Conservation (phyloP, 163 green algal species). For the Scenedesmus sp. region DNA sequence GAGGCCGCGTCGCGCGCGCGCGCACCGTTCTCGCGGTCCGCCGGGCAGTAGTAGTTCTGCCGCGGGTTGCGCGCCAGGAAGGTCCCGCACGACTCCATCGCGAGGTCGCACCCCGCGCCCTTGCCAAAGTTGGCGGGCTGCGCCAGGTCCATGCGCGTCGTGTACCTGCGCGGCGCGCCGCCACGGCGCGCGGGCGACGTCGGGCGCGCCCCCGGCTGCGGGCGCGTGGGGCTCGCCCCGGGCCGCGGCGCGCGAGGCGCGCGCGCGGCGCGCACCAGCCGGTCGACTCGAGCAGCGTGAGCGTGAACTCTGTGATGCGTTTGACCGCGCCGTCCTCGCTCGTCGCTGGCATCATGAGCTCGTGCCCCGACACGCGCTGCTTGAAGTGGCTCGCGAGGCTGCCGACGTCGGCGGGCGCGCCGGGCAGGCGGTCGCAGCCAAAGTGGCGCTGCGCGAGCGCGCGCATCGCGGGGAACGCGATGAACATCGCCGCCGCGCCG, state of each 20-base stretch:
- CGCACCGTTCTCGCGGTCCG: constrained; percentile 19
- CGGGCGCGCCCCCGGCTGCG: too few species aligned
- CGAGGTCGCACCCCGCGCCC: constrained; percentile 27
- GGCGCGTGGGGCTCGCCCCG: too few species aligned
- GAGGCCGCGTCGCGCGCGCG: too few species aligned
- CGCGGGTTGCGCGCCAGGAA: constrained; percentile 15
- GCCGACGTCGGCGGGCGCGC: constrained; percentile 33
- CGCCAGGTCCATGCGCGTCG: constrained; percentile 18
- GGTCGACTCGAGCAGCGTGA: constrained; percentile 30
- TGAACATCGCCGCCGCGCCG: constrained; percentile 27
- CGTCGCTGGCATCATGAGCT: constrained; percentile 47
- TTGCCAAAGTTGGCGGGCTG: constrained; percentile 19
- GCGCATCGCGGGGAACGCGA: constrained; percentile 26
- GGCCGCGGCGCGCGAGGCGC: too few species aligned
- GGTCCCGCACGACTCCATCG: constrained; percentile 9
- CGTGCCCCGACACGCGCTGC: constrained; percentile 35
- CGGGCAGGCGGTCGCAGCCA: constrained; percentile 29
- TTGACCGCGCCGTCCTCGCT: constrained; percentile 26
- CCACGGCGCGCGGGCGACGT: too few species aligned
- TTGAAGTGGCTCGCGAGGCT: constrained; percentile 36
- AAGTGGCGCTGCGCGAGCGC: constrained; percentile 19
- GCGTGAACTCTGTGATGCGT: constrained; percentile 25
- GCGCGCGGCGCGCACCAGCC: constrained; percentile 17
- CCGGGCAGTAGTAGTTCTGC: constrained; percentile 37
- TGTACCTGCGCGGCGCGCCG: constrained; percentile 31